A percentile compares a stretch with the other conserved stretches of the same genome.
These are phyloP conservation scores for Carex scoparia DNA, from an alignment of 176 grass and related monocot species.

Conservation along the genomic window DNA sequence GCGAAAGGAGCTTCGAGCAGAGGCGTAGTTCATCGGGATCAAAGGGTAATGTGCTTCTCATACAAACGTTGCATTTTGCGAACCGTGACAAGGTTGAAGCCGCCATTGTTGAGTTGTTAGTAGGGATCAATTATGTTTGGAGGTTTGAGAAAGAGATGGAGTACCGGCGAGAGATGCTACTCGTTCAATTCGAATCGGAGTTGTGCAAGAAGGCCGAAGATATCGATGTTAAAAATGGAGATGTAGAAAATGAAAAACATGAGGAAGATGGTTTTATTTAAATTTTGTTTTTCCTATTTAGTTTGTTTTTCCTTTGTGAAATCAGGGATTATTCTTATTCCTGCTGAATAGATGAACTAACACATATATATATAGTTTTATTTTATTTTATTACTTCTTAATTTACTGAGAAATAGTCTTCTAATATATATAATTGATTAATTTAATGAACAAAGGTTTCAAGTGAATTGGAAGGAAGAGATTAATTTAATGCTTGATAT, in stretches of 20 bases:
- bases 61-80: slow-evolving; percentile 85
- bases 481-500: slow-evolving; percentile 4
- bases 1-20: slow-evolving; percentile 63
- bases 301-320: slow-evolving; percentile 11
- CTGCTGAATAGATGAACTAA: slow-evolving; percentile 15
- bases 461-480: slow-evolving; percentile 17
- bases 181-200: slow-evolving; percentile 28
- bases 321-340: background rate
- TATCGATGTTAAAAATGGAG: background rate
- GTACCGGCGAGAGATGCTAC: slow-evolving; percentile 33
- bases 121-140: slow-evolving; percentile 83
- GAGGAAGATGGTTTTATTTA: slow-evolving; percentile 17
- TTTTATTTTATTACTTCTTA: background rate
- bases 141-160: slow-evolving; percentile 74
- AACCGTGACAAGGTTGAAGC: slow-evolving; percentile 60
- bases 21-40: background rate
- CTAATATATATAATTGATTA: background rate
- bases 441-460: background rate
- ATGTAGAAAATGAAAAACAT: background rate
- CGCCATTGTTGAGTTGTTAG: slow-evolving; percentile 69
- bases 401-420: background rate
- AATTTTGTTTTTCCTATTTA: background rate
- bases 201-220: background rate
- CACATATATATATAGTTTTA: slow-evolving; percentile 5
- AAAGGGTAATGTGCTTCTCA: slow-evolving; percentile 37